Percentiles rank a stretch among this genome's conserved stretches.
Conservation (phyloP, 2,329 filamentous ascomycete genomes). For the Simplicillium aogashimaense region DNA sequence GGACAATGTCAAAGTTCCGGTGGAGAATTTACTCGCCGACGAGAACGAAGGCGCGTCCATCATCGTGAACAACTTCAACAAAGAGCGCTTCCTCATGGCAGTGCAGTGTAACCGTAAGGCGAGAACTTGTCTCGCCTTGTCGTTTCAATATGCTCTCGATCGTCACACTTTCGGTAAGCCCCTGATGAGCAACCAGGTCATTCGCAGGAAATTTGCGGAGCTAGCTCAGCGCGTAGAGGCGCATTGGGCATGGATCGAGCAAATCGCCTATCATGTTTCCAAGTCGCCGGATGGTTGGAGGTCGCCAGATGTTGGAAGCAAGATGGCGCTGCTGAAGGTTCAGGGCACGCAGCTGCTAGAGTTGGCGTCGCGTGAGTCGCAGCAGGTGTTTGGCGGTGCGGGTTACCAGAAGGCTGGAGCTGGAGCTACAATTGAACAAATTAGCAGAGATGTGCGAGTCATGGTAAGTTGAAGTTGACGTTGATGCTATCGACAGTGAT, state of each 20-base stretch:
- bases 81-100: constrained; percentile 48
- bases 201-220: constrained; percentile 49
- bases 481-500: constrained; percentile 4
- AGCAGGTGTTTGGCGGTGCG: constrained; percentile 42
- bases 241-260: constrained; percentile 51
- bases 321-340: constrained; percentile 30
- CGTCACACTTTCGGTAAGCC: constrained; percentile 50
- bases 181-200: constrained; percentile 47
- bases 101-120: constrained; percentile 46
- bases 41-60: constrained; percentile 46
- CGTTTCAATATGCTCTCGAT: constrained; percentile 37
- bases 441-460: constrained; percentile 35
- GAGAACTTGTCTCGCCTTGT: constrained; percentile 42
- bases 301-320: constrained; percentile 20
- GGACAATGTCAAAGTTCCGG: constrained; percentile 43
- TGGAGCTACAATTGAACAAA: constrained; percentile 39
- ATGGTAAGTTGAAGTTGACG: neutral
- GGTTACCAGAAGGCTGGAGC: constrained; percentile 38
- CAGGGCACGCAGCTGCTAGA: constrained; percentile 37
- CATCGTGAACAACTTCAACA: constrained; percentile 51
- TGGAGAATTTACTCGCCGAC: constrained; percentile 38
- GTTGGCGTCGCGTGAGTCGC: constrained; percentile 37
- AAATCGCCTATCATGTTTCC: constrained; percentile 44
- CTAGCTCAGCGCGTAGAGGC: constrained; percentile 49
- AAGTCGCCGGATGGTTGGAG: constrained; percentile 9